Conservation (phyloP, 306 rosid genomes). For the Fagus crenata region DNA sequence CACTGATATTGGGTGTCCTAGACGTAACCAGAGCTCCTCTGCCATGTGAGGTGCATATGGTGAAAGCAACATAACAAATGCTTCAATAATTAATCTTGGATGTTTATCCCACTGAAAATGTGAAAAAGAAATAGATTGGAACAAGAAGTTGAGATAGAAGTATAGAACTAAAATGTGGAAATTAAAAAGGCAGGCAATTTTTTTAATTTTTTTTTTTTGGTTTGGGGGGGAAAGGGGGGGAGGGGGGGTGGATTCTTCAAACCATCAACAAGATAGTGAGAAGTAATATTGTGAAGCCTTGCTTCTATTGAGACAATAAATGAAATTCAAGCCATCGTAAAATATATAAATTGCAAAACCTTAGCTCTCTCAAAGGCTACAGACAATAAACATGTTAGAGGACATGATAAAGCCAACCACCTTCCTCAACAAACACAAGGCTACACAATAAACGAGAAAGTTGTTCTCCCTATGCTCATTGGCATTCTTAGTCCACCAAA, state of each 20-base stretch:
- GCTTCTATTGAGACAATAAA: neutral
- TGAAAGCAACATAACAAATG: constrained; percentile 81
- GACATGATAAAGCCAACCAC: too few relatives aligned
- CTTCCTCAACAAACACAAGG: too few relatives aligned
- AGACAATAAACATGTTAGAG: too few relatives aligned
- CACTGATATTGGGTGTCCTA: constrained; percentile 76
- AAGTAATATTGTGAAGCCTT: neutral
- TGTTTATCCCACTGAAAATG: constrained; percentile 86
- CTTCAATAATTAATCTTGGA: constrained; percentile 70
- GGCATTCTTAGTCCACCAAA: neutral
- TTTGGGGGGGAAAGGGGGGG: neutral
- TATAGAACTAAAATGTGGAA: too few relatives aligned
- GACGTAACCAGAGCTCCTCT: constrained; percentile 92
- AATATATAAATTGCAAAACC: too few relatives aligned
- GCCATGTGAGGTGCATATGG: constrained; percentile 97
- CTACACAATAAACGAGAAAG: neutral
- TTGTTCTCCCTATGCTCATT: neutral
- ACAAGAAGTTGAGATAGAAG: constrained; percentile 5
- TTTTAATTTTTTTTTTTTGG: neutral
- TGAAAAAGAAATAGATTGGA: constrained; percentile 9
- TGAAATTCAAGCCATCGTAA: too few relatives aligned
- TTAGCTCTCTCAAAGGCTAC: too few relatives aligned
- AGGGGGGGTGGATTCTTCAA: neutral
- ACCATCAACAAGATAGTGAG: neutral
- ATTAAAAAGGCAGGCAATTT: constrained; percentile 36